Base-by-base conservation (phyloP, 495 filamentous ascomycete species). In the Tuber indicum region DNA sequence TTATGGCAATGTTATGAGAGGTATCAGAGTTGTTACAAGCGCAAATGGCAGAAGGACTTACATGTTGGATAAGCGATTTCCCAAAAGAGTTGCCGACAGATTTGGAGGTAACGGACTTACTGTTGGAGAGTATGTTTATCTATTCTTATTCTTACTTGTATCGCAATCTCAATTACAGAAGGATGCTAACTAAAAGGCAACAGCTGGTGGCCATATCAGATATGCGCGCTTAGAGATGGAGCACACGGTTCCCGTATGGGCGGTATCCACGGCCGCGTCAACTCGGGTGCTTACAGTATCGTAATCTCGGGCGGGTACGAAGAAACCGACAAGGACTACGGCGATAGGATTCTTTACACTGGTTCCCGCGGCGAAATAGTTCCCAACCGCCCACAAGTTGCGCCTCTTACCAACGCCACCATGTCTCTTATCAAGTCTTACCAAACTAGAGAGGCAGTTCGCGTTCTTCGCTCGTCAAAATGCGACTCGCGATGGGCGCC, bases 171-270 rank as follows among this genome's bases (percentile, higher is more conserved):
- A 17, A 36, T 66, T 12, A 17, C 16, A 17, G 26, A 17, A 66
- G 32, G n/a, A 36, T 72, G 14, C 69, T 75, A 26, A 75, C 72
- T 49, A 26, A 3, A 8, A 32, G 1, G 2, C 1, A 6, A 70
- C 14, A 80, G 78, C 49, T 90, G 89, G 88, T 90, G 84, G 82
- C 87, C 88, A 0, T 79, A 84, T 9, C 86, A 87, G n/a, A 80
- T 84, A 7, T 85, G 84, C 6, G 87, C 88, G 0, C 81, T 87
- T 16, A 84, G 84, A 42, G 86, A 86, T 52, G 89, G 89, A 17
- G 88, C 86, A 0, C 88, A 90, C 70, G 88, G 87, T 1, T 76
- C 82, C 8, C 74, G 78, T 0, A 82, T 85, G 75, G 84, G 78
- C 0, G 89, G 89, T 1, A 89, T 90, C 46, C 77, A 81, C 21